phyloP scores from a whole-genome alignment of 1,139 yeast genomes.

The Nakaseomyces uthaithaninus region DNA sequence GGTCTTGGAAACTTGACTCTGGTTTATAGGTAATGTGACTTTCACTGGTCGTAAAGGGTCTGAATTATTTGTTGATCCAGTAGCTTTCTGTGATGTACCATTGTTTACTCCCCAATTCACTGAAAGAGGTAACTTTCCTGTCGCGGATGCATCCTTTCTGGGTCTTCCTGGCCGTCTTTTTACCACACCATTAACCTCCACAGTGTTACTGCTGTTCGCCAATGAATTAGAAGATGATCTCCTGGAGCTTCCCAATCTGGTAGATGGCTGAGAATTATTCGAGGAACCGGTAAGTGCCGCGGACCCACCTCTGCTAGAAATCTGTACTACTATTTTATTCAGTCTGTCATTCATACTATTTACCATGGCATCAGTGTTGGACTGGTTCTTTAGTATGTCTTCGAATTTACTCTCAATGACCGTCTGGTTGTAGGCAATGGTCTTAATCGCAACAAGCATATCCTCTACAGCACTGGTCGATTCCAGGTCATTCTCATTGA shows the following conservation, averaged over 20 bases:
- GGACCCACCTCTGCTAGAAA: too few relatives aligned
- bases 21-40: neutral
- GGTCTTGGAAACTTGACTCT: constrained; percentile 24
- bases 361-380: constrained; percentile 31
- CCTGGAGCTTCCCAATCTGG: constrained; percentile 1
- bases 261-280: constrained; percentile 1
- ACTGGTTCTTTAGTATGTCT: constrained; percentile 31
- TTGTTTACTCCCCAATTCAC: constrained; percentile 5
- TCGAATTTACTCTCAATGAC: constrained; percentile 31
- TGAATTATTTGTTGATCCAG: neutral
- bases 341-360: constrained; percentile 25
- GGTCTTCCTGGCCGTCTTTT: constrained; percentile 32
- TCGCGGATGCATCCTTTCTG: constrained; percentile 19
- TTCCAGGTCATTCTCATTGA: constrained; percentile 11
- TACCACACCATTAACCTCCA: neutral
- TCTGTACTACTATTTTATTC: constrained; percentile 11
- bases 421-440: constrained; percentile 29
- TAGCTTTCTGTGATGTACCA: neutral
- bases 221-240: neutral
- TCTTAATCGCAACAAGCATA: constrained; percentile 23
- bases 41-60: neutral
- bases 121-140: constrained; percentile 8
- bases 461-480: constrained; percentile 18
- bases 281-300: too few relatives aligned
- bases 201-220: neutral